phyloP scores from a whole-genome alignment of 148 eudicot genomes.

The Persicaria tinctoria region DNA sequence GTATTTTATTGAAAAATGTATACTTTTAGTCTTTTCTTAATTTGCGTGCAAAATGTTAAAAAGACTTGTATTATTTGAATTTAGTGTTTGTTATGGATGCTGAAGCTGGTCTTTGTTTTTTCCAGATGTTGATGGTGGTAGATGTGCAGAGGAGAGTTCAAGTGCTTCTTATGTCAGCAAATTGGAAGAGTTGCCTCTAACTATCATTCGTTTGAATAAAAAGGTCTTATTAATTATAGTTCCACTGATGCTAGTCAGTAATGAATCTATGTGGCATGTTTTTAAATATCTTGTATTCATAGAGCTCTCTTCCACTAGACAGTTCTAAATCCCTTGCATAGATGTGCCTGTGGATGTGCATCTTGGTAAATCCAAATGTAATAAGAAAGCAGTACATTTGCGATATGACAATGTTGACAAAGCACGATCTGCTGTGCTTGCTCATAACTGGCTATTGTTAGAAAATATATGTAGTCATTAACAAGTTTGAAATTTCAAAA shows the following conservation, averaged over 20 bases:
- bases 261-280: background rate
- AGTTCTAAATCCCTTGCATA: background rate
- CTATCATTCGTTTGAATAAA: constrained; percentile 51
- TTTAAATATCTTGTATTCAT: background rate
- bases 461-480: background rate
- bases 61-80: background rate
- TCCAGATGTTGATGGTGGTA: constrained; percentile 39
- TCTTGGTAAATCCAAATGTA: background rate
- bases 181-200: constrained; percentile 74
- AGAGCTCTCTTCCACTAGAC: background rate
- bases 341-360: background rate
- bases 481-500: background rate
- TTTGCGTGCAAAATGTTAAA: no score
- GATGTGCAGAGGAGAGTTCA: constrained; percentile 26
- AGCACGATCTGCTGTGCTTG: background rate
- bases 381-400: background rate
- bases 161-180: constrained; percentile 34
- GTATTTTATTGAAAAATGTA: no score
- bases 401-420: background rate
- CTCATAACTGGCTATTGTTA: background rate
- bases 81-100: constrained; percentile 14
- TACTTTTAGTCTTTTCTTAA: no score
- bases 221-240: constrained; percentile 35
- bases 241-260: background rate
- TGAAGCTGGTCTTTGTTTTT: constrained; percentile 21